phyloP scores from a whole-genome alignment of 2,329 filamentous ascomycete genomes.

The Penicillium sp. region DNA sequence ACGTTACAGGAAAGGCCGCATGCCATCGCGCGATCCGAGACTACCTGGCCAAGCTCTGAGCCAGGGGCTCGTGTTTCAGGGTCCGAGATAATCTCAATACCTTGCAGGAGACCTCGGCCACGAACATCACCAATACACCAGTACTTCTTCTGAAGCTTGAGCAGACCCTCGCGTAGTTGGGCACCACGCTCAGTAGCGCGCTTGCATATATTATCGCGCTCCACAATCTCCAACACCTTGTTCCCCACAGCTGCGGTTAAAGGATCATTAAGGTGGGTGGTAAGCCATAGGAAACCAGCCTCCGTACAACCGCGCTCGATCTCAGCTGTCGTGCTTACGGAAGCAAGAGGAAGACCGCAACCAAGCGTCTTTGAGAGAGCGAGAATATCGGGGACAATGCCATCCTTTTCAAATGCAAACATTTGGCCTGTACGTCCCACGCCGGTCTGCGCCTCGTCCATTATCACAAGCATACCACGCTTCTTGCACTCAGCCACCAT shows the following conservation, averaged over 20 bases:
- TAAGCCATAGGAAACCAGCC: constrained; percentile 57
- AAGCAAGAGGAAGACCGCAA: constrained; percentile 59
- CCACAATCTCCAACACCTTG: constrained; percentile 64
- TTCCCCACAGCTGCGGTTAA: constrained; percentile 60
- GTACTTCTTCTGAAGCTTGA: constrained; percentile 52
- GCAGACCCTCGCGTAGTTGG: constrained; percentile 49
- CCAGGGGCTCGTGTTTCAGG: constrained; percentile 49
- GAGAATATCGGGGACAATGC: constrained; percentile 59
- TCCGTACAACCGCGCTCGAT: constrained; percentile 54
- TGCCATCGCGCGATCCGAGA: constrained; percentile 53
- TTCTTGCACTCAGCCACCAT: constrained; percentile 56
- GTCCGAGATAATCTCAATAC: constrained; percentile 59
- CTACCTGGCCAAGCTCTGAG: constrained; percentile 48
- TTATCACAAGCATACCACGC: constrained; percentile 58
- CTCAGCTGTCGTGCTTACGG: constrained; percentile 56
- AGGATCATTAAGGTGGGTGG: constrained; percentile 64
- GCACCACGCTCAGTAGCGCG: constrained; percentile 5
- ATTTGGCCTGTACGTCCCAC: constrained; percentile 58
- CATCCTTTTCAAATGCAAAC: constrained; percentile 58
- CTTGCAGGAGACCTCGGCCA: constrained; percentile 59
- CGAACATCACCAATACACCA: constrained; percentile 64
- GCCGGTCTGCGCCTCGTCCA: constrained; percentile 63
- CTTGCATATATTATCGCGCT: constrained; percentile 47
- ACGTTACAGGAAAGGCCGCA: constrained; percentile 55
- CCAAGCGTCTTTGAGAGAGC: constrained; percentile 63